Evolutionary conservation across 129 eudicot genomes (phyloP), one percentile per base, ranked within the genome.

Genomic region (Rutidosis leptorrhynchoides): DNA sequence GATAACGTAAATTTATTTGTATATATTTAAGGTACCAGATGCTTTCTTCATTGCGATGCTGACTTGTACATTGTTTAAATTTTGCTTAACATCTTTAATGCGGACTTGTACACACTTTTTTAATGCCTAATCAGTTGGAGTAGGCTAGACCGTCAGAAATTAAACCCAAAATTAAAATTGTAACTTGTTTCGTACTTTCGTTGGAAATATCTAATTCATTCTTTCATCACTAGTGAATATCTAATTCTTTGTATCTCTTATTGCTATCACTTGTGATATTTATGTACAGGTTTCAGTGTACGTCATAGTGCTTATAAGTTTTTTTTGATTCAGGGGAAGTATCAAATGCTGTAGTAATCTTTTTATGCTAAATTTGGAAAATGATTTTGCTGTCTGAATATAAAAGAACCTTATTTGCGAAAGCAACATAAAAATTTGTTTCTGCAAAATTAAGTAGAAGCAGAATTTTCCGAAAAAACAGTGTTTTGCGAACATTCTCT

Each of bases 21-120:
- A 61, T 48, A 11, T 7, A 15, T 24, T 17, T 29, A 25, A 52
- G 64, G 45, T 52, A 62, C 30, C 54, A 5, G 5, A 4, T 14
- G 24, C 37, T 35, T 63, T 33, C 54, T 35, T 64, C 65, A 26
- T 53, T 73, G 19, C 29, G 27, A 64, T 57, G 48, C 57, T 26
- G 57, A 73, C 52, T 19, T 64, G 33, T 37, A 52, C 32, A 19
- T 73, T 53, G 37, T 40, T 43, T 54, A 20, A 33, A 12, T 12
- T 63, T 22, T 26, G 58, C 57, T 23, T 19, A 14, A 21, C 73
- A 22, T 22, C 22, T 53, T n/a, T n/a, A n/a, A n/a, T n/a, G n/a
- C n/a, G n/a, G n/a, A n/a, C n/a, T n/a, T n/a, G n/a, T n/a, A 8
- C 21, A 54, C 7, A 68, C 52, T 24, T 33, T 55, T 33, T 35